Evolutionary conservation across 306 rosid species (phyloP).

Genomic region (Glycine soja): DNA sequence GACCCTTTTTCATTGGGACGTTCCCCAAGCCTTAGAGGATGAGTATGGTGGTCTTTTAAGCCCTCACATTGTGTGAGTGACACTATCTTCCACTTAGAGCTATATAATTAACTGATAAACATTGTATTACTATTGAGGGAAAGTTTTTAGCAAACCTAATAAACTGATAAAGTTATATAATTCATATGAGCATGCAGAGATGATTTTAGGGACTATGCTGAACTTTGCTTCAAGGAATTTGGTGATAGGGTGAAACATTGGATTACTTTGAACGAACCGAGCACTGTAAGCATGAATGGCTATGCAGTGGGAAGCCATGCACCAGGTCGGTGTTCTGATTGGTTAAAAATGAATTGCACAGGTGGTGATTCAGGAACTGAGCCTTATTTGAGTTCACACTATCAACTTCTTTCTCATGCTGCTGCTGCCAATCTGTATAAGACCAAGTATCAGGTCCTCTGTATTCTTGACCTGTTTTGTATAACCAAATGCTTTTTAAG

Average conservation of each 20-base stretch:
- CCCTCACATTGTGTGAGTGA: constrained; percentile 58
- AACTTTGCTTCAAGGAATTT: constrained; percentile 68
- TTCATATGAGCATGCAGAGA: constrained; percentile 48
- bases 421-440: constrained; percentile 57
- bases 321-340: constrained; percentile 70
- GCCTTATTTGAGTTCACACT: constrained; percentile 68
- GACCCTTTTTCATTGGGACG: constrained; percentile 54
- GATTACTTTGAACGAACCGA: constrained; percentile 77
- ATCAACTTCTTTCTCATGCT: constrained; percentile 70
- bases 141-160: background rate
- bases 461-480: background rate
- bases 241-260: constrained; percentile 76
- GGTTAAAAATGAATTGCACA: constrained; percentile 57
- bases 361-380: constrained; percentile 73
- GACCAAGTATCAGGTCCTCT: constrained; percentile 65
- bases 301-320: constrained; percentile 55
- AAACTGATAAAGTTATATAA: constrained; percentile 7
- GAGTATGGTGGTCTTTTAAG: constrained; percentile 66
- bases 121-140: background rate
- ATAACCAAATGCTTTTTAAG: background rate
- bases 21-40: constrained; percentile 55
- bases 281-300: constrained; percentile 47
- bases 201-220: constrained; percentile 62
- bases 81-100: constrained; percentile 13
- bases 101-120: background rate